Evolutionary conservation across 202 grass and related monocot genomes (phyloP).

Genomic region (Setaria italica): DNA sequence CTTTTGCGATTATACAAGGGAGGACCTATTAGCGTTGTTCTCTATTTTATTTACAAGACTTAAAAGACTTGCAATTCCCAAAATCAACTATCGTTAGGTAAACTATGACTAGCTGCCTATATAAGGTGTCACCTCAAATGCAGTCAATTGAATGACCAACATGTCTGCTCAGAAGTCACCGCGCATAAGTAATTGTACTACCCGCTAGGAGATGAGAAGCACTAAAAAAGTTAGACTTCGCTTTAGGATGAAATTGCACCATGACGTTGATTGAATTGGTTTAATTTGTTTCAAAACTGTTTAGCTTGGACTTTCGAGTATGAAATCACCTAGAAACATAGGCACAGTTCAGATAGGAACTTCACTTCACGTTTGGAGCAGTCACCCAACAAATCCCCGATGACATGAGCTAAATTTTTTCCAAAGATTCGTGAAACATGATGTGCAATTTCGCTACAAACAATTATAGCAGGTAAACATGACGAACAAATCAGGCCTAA

Average conservation of each 20-base stretch:
- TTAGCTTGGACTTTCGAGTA: neutral
- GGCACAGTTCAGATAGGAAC: neutral
- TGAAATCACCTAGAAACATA: neutral
- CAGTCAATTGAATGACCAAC: neutral
- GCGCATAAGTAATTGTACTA: too few species aligned
- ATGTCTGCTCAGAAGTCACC: neutral
- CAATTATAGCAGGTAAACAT: neutral
- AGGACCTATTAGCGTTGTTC: too few species aligned
- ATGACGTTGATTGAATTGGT: neutral
- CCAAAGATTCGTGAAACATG: slow-evolving; percentile 17
- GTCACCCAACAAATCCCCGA: neutral
- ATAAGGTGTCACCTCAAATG: neutral
- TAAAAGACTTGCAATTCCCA: neutral
- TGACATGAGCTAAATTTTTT: neutral
- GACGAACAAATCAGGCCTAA: neutral
- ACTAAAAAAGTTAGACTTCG: neutral
- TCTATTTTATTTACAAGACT: too few species aligned
- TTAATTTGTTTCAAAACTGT: neutral
- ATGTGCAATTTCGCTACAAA: neutral
- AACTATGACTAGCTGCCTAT: neutral
- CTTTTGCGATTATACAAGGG: too few species aligned
- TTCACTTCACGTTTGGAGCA: neutral
- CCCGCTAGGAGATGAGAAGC: neutral
- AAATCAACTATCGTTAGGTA: neutral
- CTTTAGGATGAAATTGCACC: neutral